Evolutionary conservation across 177 flowering plant genomes (phyloP).

Genomic region (Telopea speciosissima): DNA sequence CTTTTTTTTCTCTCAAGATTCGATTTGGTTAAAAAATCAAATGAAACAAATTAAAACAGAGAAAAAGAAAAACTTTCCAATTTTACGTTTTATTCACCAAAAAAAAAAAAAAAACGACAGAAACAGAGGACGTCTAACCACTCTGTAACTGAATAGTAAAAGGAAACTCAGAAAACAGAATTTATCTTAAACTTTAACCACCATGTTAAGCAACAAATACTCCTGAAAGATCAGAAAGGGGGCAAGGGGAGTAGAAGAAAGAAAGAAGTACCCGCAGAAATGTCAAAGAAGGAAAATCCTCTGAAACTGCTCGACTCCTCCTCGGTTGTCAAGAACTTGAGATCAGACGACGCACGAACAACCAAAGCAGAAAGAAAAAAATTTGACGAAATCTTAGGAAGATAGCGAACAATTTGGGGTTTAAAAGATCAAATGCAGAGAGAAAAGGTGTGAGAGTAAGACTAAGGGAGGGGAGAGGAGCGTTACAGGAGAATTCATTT

Average conservation of each 20-base stretch:
- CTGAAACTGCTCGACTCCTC: not conserved
- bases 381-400: not conserved
- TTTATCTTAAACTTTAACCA: not conserved
- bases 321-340: not conserved
- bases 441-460: not conserved
- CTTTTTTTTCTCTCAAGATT: not conserved
- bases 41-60: not conserved
- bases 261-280: conserved; percentile 9
- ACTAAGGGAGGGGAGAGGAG: not conserved
- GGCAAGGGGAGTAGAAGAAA: not conserved
- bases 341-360: not conserved
- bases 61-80: not conserved
- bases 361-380: not conserved
- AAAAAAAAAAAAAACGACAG: not conserved
- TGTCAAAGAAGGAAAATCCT: not conserved
- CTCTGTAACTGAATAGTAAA: not conserved
- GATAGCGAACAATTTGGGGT: not conserved
- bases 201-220: conserved; percentile 8
- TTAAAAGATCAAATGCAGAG: conserved; percentile 6
- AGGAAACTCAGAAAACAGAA: conserved; percentile 8
- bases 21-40: not conserved
- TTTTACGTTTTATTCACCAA: not conserved
- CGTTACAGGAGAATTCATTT: conserved; percentile 6
- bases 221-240: not conserved
- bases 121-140: not conserved